Evolutionary conservation across 2,329 filamentous ascomycete genomes (phyloP).

Genomic region (Penicillium fuscoglaucum): DNA sequence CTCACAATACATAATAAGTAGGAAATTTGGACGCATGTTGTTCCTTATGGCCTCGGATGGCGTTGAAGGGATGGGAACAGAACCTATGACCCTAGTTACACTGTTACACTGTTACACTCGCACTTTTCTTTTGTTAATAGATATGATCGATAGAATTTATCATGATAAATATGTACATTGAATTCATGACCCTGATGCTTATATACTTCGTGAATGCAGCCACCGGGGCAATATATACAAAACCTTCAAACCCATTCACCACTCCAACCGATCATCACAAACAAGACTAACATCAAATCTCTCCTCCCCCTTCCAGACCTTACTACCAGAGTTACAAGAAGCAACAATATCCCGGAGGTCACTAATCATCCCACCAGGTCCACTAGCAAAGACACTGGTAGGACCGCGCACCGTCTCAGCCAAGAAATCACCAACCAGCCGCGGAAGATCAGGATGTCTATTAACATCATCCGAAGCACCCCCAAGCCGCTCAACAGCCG

Average conservation of each 20-base stretch:
- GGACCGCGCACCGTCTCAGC: conserved; percentile 47
- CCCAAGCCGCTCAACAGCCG: conserved; percentile 13
- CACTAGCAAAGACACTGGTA: conserved; percentile 61
- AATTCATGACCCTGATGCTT: not conserved
- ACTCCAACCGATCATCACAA: conserved; percentile 59
- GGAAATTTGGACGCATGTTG: too few species aligned
- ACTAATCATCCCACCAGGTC: conserved; percentile 61
- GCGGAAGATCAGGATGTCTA: conserved; percentile 39
- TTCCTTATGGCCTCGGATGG: too few species aligned
- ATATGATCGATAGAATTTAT: not conserved
- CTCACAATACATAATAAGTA: too few species aligned
- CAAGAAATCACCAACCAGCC: conserved; percentile 52
- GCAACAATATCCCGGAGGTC: conserved; percentile 59
- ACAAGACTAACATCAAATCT: conserved; percentile 57
- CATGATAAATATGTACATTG: conserved; percentile 4
- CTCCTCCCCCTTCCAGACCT: conserved; percentile 60
- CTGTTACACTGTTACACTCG: too few species aligned
- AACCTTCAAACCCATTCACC: conserved; percentile 9
- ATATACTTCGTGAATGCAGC: not conserved
- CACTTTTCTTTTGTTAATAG: too few species aligned
- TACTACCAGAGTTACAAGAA: conserved; percentile 51
- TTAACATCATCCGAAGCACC: conserved; percentile 25
- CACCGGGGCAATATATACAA: not conserved
- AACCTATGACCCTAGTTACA: too few species aligned
- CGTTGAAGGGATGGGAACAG: too few species aligned